Evolutionary conservation across 116 monocot genomes (phyloP), one percentile per base, ranked within the genome.

Genomic region (Posidonia oceanica): DNA sequence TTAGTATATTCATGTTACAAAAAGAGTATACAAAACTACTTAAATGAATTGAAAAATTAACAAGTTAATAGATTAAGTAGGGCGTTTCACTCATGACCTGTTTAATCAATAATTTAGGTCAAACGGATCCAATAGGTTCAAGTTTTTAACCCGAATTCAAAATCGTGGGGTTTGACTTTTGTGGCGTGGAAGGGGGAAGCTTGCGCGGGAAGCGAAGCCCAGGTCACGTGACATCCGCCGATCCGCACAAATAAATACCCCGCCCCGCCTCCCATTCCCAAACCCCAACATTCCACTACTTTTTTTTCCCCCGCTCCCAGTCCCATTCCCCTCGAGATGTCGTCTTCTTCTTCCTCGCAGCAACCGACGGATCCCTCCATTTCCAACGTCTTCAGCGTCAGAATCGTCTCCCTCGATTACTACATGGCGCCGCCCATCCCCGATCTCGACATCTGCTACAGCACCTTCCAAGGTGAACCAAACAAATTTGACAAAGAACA

Each of bases 371-470:
- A 54, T 14, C 53, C 67, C 42, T 52, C 70, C 60, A 48, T 68
- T 51, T 20, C 63, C 18, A 22, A 51, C 38, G 72, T 80, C 56
- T 84, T 96, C 75, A 89, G 87, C 75, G 64, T 96, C 17, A 79
- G 91, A 14, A 89, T 96, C 69, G 96, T 96, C 52, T 86, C 88
- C 13, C 75, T 91, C 66, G 95, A 96, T 55, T 91, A 91, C 91
- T 96, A 88, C 83, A 96, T 96, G 91, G 77, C 95, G 51, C 73
- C 79, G 37, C 91, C 91, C 4, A 85, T 96, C 66, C 85, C 82
- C 55, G 86, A 79, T 38, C 70, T 86, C 67, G 95, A 88, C 72
- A 77, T 88, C 74, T 81, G 79, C 75, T 78, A 83, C 73, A 96
- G 85, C 57, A 69, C 69, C 55, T 88, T 91, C 76, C 86, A 84